phyloP scores from a whole-genome alignment of 2,329 filamentous ascomycete genomes.

The Ophiostoma angusticollis region DNA sequence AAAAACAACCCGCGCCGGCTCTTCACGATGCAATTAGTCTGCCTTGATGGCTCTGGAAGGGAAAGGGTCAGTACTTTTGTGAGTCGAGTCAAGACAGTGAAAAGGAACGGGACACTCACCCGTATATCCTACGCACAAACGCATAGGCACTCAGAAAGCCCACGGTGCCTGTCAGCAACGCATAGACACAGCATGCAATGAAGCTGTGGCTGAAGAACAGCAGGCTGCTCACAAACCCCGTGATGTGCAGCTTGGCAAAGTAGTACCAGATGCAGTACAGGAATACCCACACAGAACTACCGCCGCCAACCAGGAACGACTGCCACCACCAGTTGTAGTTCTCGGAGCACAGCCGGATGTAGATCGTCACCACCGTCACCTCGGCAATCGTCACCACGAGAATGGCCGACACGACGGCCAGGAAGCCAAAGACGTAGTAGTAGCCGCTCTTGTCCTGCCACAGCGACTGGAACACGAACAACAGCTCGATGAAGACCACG shows the following conservation, averaged over 20 bases:
- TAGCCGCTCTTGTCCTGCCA: constrained; percentile 88
- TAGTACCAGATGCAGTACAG: constrained; percentile 78
- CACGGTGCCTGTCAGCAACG: constrained; percentile 67
- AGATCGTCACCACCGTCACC: constrained; percentile 72
- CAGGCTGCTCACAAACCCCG: constrained; percentile 64
- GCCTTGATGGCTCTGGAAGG: constrained; percentile 36
- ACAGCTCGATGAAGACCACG: constrained; percentile 24
- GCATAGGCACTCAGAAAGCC: constrained; percentile 75
- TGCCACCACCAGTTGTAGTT: constrained; percentile 93
- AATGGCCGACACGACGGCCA: constrained; percentile 60
- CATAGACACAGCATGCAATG: constrained; percentile 70
- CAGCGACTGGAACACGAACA: constrained; percentile 45
- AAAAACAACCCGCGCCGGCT: not conserved
- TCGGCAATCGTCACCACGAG: constrained; percentile 67
- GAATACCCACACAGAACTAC: constrained; percentile 71
- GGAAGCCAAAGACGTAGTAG: constrained; percentile 84
- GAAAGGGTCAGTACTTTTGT: too few relatives aligned
- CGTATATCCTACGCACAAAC: constrained; percentile 74
- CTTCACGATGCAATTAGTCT: constrained; percentile 24
- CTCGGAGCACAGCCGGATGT: constrained; percentile 71
- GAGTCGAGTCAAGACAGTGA: not conserved
- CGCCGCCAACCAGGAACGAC: constrained; percentile 66
- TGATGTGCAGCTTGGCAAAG: constrained; percentile 64
- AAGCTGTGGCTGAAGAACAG: constrained; percentile 80
- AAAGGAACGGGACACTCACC: constrained; percentile 33